Conservation (phyloP, 179 eudicot genomes). For the Beta corolliflora region DNA sequence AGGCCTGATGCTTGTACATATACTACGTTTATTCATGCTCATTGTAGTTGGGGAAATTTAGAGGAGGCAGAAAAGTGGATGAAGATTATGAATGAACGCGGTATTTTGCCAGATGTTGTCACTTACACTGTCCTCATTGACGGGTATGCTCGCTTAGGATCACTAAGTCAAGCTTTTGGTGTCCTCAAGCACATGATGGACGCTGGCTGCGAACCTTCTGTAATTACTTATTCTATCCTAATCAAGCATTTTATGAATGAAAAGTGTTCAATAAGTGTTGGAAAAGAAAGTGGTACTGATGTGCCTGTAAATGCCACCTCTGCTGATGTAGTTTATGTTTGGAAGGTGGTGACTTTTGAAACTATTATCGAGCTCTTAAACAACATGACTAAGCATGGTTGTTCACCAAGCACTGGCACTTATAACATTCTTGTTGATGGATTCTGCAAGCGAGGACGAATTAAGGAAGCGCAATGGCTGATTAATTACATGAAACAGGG, state of each 20-base stretch:
- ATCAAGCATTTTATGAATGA: conserved; percentile 56
- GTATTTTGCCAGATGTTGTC: conserved; percentile 60
- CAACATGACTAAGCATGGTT: conserved; percentile 58
- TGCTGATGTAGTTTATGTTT: conserved; percentile 52
- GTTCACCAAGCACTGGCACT: conserved; percentile 44
- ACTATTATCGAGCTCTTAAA: conserved; percentile 53
- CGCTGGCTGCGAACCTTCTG: conserved; percentile 71
- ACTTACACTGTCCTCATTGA: conserved; percentile 69
- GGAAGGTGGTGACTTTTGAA: conserved; percentile 72
- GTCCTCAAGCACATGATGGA: conserved; percentile 64
- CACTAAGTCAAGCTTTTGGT: conserved; percentile 51
- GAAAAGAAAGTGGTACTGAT: conserved; percentile 25
- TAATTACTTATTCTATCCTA: conserved; percentile 65
- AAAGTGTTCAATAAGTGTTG: conserved; percentile 27
- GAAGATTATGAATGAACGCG: conserved; percentile 55
- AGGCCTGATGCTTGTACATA: conserved; percentile 77
- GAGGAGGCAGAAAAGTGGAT: conserved; percentile 69
- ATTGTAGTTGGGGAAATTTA: conserved; percentile 63
- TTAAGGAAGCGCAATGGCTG: conserved; percentile 57
- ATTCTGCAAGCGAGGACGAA: conserved; percentile 60
- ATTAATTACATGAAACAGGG: conserved; percentile 56
- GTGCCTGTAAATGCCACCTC: conserved; percentile 29
- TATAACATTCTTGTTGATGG: conserved; percentile 56
- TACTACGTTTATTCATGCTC: conserved; percentile 73
- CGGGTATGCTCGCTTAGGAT: conserved; percentile 67